Conservation (phyloP, 1,139 yeast species). For the Yamadazyma sp. region DNA sequence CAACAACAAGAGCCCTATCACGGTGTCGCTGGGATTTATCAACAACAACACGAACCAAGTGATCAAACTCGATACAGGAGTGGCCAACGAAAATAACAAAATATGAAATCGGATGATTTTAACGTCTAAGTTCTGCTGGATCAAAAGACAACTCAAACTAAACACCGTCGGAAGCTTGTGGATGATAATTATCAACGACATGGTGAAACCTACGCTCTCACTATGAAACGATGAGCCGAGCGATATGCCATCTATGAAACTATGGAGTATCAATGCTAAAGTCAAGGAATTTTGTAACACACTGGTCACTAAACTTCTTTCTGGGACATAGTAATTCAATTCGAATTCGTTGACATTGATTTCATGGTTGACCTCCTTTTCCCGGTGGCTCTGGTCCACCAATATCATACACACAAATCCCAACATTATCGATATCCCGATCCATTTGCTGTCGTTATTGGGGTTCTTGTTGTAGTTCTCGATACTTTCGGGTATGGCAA, state of each 20-base stretch:
- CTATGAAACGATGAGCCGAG: constrained; percentile 61
- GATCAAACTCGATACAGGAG: constrained; percentile 53
- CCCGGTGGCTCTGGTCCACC: constrained; percentile 11
- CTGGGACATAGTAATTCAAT: constrained; percentile 8
- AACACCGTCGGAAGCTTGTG: constrained; percentile 80
- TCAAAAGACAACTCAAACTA: constrained; percentile 60
- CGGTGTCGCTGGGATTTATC: constrained; percentile 30
- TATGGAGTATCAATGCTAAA: constrained; percentile 65
- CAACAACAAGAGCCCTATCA: constrained; percentile 53
- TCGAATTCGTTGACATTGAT: constrained; percentile 9
- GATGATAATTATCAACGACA: constrained; percentile 61
- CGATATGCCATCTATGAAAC: constrained; percentile 74
- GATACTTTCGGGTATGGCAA: constrained; percentile 72
- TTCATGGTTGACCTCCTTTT: constrained; percentile 1
- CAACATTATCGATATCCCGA: constrained; percentile 12
- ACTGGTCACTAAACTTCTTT: constrained; percentile 17
- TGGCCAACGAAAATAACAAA: constrained; percentile 47
- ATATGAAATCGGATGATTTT: constrained; percentile 42
- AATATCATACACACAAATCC: constrained; percentile 16
- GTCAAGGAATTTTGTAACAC: constrained; percentile 43
- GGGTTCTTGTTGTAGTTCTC: constrained; percentile 41
- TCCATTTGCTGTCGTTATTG: constrained; percentile 19
- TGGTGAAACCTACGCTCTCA: constrained; percentile 43
- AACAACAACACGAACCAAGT: constrained; percentile 42
- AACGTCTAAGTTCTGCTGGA: constrained; percentile 32